Percentiles rank a stretch among this genome's conserved stretches.
These are phyloP conservation scores for Papiliotrema laurentii DNA, from an alignment of 1,284 basidiomycete species.

Conservation along the genomic window DNA sequence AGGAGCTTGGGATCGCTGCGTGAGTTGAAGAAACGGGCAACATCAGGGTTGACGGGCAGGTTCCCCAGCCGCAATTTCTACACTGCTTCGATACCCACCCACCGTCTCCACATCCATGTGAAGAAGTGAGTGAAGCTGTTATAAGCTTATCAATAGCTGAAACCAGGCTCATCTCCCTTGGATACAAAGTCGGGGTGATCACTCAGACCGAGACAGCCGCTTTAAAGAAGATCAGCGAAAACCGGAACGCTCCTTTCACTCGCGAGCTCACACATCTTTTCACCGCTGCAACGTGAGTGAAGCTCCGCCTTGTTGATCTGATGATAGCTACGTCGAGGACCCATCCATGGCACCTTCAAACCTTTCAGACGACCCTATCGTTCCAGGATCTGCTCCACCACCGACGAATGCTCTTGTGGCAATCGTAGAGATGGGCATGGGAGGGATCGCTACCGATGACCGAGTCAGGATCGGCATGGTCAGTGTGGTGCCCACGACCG, in stretches of 20 bases:
- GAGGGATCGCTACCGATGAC: conserved; percentile 56
- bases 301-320: conserved; percentile 1
- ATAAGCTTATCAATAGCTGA: conserved; percentile 16
- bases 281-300: conserved; percentile 79
- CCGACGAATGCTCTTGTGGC: conserved; percentile 47
- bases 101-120: conserved; percentile 77
- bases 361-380: conserved; percentile 25
- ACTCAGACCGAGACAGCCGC: conserved; percentile 94
- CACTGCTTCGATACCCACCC: conserved; percentile 75
- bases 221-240: conserved; percentile 84
- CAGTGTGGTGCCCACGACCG: conserved; percentile 77
- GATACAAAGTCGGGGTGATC: conserved; percentile 86
- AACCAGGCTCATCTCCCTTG: conserved; percentile 71
- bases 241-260: conserved; percentile 73
- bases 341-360: conserved; percentile 33
- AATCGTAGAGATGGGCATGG: conserved; percentile 62
- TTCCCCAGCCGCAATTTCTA: conserved; percentile 74
- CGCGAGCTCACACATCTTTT: conserved; percentile 76
- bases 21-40: conserved; percentile 13
- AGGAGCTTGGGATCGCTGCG: conserved; percentile 71
- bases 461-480: conserved; percentile 67
- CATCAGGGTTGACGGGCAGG: conserved; percentile 9
- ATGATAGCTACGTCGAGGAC: conserved; percentile 46
- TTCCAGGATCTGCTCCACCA: conserved; percentile 34
- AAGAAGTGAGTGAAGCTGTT: conserved; percentile 61